Percentiles rank a stretch among this genome's conserved stretches.
Conservation (phyloP, 2,329 filamentous ascomycete genomes). For the Phialophora macrospora region DNA sequence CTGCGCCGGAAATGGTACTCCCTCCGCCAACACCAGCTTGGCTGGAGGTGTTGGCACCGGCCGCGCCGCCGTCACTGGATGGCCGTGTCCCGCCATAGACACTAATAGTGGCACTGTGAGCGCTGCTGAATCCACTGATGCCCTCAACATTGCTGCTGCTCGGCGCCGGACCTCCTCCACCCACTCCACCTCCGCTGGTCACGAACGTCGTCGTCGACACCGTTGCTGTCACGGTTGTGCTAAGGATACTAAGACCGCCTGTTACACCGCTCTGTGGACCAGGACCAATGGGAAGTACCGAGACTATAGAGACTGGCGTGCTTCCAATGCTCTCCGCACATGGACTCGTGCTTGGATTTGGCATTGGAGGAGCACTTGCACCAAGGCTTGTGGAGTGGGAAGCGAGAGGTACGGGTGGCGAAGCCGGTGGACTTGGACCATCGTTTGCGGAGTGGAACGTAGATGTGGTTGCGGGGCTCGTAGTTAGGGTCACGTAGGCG, state of each 20-base stretch:
- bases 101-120: background rate
- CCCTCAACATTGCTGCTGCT: background rate
- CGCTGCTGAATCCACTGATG: background rate
- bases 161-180: background rate
- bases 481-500: background rate
- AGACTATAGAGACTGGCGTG: background rate
- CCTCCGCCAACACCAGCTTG: background rate
- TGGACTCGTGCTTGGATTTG: background rate
- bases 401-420: background rate
- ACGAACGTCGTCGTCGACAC: background rate
- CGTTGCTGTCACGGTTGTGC: background rate
- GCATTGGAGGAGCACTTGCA: background rate
- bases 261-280: background rate
- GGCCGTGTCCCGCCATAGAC: background rate
- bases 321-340: background rate
- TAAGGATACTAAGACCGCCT: background rate
- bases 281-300: background rate
- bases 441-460: background rate
- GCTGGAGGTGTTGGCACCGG: background rate
- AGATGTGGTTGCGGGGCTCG: background rate
- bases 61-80: background rate
- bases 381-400: background rate
- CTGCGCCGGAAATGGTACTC: background rate
- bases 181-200: background rate
- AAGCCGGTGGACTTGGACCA: background rate